Evolutionary conservation across 345 rosid genomes (phyloP), one percentile per base, ranked within the genome.

Genomic region (Combretum micranthum): DNA sequence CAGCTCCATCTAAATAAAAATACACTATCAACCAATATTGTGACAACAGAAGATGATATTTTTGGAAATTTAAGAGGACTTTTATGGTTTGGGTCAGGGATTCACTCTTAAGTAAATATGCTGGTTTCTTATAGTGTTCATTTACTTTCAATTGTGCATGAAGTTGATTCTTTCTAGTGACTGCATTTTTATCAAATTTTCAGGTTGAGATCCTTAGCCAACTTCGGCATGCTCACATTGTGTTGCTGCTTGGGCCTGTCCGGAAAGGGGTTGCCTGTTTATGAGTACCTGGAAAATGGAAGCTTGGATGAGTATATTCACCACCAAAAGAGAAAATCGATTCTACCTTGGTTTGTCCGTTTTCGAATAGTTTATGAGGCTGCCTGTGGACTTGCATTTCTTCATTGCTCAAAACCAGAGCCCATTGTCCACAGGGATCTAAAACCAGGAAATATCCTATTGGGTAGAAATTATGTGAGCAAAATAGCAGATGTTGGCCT

Each of bases 381-480:
- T 37, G 97, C 89, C 22, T 83, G 89, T 64, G 97, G 86, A 52
- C 72, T 87, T 45, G 83, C 96, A 18, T 90, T 90, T 71, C 79
- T 90, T 55, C 97, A 90, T 84, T 87, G 77, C 83, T 85, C 97
- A 22, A 90, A 85, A 71, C 96, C 97, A 2, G 89, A 80, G 23
- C 90, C 97, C 12, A 67, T 87, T 15, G 85, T 90, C 52, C 97
- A 90, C 72, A 78, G 97, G 7, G 96, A 90, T 63, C 75, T 87
- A 63, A 90, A 90, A 63, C 96, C 94, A 1, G 94, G 81, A 9
- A 90, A 87, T 62, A 81, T 87, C 54, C 73, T 90, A 72, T 52
- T 87, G 55, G 96, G 78, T 56, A 75, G 75, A 70, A 90, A 85
- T 65, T 85, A 76, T 22, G 86, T 77, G 49, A 80, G 94, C 83